Evolutionary conservation across 768 basidiomycete genomes (phyloP).

Genomic region (Russula brevipes): DNA sequence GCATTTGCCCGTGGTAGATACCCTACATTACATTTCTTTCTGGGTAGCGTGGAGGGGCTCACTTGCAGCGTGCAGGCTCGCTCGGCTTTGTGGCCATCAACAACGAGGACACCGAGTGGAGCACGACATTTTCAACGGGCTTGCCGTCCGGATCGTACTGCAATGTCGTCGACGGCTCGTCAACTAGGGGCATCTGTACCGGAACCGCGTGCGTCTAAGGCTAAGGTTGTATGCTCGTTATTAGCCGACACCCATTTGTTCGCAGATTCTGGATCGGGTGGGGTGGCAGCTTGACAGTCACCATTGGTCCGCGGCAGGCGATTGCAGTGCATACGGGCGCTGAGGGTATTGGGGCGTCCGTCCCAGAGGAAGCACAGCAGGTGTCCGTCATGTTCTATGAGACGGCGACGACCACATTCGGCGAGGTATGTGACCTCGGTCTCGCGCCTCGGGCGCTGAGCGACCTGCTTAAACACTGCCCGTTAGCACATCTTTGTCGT

Average conservation of each 20-base stretch:
- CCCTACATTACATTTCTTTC: no score
- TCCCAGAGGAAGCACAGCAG: neutral
- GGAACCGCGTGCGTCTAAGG: constrained; percentile 39
- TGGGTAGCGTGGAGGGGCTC: neutral
- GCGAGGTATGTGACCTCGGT: constrained; percentile 40
- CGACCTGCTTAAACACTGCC: neutral
- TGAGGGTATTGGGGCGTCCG: neutral
- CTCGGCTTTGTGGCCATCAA: constrained; percentile 64
- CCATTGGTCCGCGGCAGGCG: constrained; percentile 28
- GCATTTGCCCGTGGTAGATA: constrained; percentile 57
- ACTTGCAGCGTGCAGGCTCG: constrained; percentile 39
- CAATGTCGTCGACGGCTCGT: constrained; percentile 53
- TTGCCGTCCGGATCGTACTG: constrained; percentile 58
- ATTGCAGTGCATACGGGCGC: constrained; percentile 27
- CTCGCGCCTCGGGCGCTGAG: neutral
- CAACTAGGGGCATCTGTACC: constrained; percentile 41
- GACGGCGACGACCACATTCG: constrained; percentile 51
- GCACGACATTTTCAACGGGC: constrained; percentile 49
- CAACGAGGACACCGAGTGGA: constrained; percentile 55
- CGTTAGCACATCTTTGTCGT: constrained; percentile 54
- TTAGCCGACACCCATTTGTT: no score
- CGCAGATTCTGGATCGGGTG: constrained; percentile 23
- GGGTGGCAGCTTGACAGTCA: constrained; percentile 26
- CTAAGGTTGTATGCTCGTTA: no score
- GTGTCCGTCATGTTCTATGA: constrained; percentile 38